A percentile compares a stretch with the other conserved stretches of the same genome.
Conservation (phyloP, 2,329 filamentous ascomycete genomes). For the Calonectria fujianensis region DNA sequence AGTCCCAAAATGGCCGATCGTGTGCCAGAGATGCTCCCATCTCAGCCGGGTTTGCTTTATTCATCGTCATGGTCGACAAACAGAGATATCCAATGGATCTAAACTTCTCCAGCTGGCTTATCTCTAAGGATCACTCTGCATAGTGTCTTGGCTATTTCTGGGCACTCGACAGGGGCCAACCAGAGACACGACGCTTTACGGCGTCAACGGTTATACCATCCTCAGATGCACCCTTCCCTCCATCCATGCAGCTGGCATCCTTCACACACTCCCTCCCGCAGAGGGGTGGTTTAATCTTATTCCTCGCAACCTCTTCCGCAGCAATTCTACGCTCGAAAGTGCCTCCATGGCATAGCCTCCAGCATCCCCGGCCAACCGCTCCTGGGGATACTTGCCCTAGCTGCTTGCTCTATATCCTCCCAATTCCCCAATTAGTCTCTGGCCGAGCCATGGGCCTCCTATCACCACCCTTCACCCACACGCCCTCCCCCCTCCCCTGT, state of each 20-base stretch:
- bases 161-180: constrained; percentile 27
- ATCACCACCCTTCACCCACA: constrained; percentile 53
- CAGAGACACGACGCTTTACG: constrained; percentile 20
- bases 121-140: constrained; percentile 13
- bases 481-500: constrained; percentile 29
- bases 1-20: constrained; percentile 6
- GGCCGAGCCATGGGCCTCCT: constrained; percentile 49
- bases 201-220: constrained; percentile 30
- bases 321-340: constrained; percentile 5
- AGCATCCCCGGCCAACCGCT: constrained; percentile 12
- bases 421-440: constrained; percentile 25
- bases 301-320: constrained; percentile 20
- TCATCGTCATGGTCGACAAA: not conserved
- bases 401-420: constrained; percentile 7
- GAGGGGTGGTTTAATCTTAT: constrained; percentile 37
- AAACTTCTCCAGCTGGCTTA: constrained; percentile 21
- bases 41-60: not conserved
- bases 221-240: constrained; percentile 29
- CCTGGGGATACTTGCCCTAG: not conserved
- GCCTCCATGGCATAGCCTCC: not conserved
- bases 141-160: constrained; percentile 43
- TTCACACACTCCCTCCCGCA: constrained; percentile 7
- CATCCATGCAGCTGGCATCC: not conserved
- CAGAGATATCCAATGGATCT: constrained; percentile 1
- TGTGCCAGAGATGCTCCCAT: not conserved